Evolutionary conservation across 2,329 filamentous ascomycete species (phyloP).

Genomic region (Aspergillus sp.): DNA sequence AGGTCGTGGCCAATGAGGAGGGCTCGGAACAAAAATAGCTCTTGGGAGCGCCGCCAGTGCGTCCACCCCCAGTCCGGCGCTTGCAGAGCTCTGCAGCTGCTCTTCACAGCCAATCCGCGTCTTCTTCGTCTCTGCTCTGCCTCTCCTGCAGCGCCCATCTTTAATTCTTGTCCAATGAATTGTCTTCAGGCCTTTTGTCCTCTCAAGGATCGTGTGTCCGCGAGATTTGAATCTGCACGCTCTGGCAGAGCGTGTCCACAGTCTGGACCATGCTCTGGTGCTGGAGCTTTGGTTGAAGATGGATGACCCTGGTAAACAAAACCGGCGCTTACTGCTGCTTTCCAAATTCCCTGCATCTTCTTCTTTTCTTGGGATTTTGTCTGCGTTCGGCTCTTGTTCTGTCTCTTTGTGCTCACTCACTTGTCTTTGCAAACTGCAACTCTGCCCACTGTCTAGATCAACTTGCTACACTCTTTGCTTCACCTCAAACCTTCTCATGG

Average conservation of each 20-base stretch:
- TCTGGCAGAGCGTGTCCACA: not conserved
- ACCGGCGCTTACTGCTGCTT: slow-evolving; percentile 6
- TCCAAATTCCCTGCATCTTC: not conserved
- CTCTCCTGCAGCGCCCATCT: slow-evolving; percentile 13
- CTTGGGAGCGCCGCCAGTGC: slow-evolving; percentile 8
- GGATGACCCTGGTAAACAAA: slow-evolving; percentile 2
- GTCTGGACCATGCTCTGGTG: slow-evolving; percentile 2
- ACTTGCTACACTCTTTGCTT: not conserved
- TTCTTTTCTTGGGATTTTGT: not conserved
- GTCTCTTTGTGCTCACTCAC: slow-evolving; percentile 1
- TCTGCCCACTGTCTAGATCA: not conserved
- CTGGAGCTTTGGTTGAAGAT: slow-evolving; percentile 4
- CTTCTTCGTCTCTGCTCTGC: not conserved
- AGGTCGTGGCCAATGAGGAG: not conserved
- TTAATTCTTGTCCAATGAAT: slow-evolving; percentile 12
- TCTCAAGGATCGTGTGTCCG: slow-evolving; percentile 6
- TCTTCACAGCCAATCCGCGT: slow-evolving; percentile 16
- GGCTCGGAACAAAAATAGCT: slow-evolving; percentile 4
- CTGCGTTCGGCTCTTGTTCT: not conserved
- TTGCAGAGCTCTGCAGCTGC: slow-evolving; percentile 12
- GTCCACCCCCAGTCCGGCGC: slow-evolving; percentile 15
- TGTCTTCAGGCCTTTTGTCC: not conserved
- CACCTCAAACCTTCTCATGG: not conserved
- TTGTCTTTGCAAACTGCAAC: not conserved
- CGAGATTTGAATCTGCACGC: slow-evolving; percentile 19